Evolutionary conservation across 2,329 filamentous ascomycete genomes (phyloP).

Genomic region (Periconia digitata): DNA sequence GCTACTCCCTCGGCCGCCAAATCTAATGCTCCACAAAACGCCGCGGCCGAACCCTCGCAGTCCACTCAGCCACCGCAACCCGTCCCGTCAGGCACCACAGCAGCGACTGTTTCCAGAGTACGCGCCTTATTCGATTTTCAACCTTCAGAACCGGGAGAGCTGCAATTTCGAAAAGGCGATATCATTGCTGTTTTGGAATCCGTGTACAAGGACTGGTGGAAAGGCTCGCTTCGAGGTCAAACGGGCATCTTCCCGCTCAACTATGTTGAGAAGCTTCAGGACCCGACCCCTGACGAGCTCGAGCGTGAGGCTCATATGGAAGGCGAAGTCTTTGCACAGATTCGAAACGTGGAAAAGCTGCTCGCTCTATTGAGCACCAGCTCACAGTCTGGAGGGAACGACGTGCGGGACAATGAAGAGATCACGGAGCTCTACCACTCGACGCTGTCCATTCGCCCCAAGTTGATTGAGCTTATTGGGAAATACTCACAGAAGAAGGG

Average conservation of each 20-base stretch:
- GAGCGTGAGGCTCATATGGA: slow-evolving; percentile 97
- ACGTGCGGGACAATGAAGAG: slow-evolving; percentile 93
- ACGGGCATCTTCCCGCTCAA: slow-evolving; percentile 98
- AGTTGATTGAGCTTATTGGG: slow-evolving; percentile 95
- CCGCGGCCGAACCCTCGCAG: slow-evolving; percentile 23
- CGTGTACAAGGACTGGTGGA: slow-evolving; percentile 99
- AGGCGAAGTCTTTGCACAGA: slow-evolving; percentile 73
- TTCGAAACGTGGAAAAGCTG: slow-evolving; percentile 77
- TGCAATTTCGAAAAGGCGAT: slow-evolving; percentile 95
- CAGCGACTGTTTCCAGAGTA: slow-evolving; percentile 92
- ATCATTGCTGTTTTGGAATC: slow-evolving; percentile 96
- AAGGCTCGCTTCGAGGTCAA: slow-evolving; percentile 88
- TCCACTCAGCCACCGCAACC: slow-evolving; percentile 54
- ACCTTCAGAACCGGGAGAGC: slow-evolving; percentile 88
- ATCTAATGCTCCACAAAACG: slow-evolving; percentile 43
- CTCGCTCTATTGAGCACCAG: slow-evolving; percentile 89
- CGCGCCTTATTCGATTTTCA: slow-evolving; percentile 93
- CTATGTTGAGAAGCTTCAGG: slow-evolving; percentile 95
- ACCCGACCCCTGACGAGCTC: slow-evolving; percentile 91
- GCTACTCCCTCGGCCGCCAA: slow-evolving; percentile 44
- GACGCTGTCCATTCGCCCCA: slow-evolving; percentile 89
- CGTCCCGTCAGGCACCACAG: slow-evolving; percentile 81
- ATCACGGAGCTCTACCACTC: slow-evolving; percentile 90
- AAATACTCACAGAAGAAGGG: slow-evolving; percentile 99
- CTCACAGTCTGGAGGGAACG: slow-evolving; percentile 46